A percentile compares a stretch with the other conserved stretches of the same genome.
phyloP scores from a whole-genome alignment of 176 grass and related monocot species.

The Oryza meyeriana region DNA sequence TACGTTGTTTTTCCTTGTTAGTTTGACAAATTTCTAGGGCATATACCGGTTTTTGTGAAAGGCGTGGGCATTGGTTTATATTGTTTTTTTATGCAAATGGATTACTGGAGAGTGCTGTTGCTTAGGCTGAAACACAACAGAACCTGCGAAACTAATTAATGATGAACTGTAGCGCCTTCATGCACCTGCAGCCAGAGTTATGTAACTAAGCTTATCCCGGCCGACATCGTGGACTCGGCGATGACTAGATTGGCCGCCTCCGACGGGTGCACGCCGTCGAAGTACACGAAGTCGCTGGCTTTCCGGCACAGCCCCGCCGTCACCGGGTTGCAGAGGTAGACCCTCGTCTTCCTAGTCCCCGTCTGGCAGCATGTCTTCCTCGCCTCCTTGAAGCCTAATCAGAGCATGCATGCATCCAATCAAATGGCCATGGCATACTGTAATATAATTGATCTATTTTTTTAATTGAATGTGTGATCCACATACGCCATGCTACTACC shows the following conservation, averaged over 20 bases:
- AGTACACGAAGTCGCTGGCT: constrained; percentile 70
- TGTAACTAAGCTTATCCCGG: constrained; percentile 39
- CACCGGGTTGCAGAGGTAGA: constrained; percentile 57
- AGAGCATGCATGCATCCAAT: not conserved
- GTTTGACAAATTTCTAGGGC: not conserved
- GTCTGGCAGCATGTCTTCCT: constrained; percentile 66
- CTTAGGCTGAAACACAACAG: not conserved
- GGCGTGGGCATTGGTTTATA: not conserved
- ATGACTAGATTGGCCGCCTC: constrained; percentile 60
- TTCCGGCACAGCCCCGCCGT: constrained; percentile 46
- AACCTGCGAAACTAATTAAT: not conserved
- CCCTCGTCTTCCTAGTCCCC: constrained; percentile 49
- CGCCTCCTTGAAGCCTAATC: constrained; percentile 52
- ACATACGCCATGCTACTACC: not conserved
- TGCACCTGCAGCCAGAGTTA: constrained; percentile 13
- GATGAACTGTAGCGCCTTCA: not conserved
- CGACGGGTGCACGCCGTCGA: constrained; percentile 77
- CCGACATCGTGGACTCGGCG: constrained; percentile 41
- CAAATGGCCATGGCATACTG: too few relatives aligned
- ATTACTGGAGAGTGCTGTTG: not conserved
- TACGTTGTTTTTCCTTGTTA: not conserved
- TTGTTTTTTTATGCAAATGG: not conserved
- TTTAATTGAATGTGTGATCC: too few relatives aligned
- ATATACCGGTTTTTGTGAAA: not conserved
- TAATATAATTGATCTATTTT: too few relatives aligned